Percentiles rank a stretch among this genome's conserved stretches.
phyloP scores from a whole-genome alignment of 2,329 filamentous ascomycete genomes.

The Pseudopyricularia cyperi region DNA sequence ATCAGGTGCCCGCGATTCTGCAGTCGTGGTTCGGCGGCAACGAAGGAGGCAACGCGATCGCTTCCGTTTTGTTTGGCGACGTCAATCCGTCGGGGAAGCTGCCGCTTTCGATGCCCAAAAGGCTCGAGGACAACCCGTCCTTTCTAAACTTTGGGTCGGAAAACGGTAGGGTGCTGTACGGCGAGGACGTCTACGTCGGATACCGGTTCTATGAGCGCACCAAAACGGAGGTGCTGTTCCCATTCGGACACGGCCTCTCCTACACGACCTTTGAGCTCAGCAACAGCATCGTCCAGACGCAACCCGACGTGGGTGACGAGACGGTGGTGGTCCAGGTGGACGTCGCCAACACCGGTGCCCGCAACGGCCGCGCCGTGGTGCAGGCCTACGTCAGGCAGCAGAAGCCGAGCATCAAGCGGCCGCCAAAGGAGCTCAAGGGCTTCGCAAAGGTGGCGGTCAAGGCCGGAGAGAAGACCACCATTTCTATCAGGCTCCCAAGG shows the following conservation, averaged over 20 bases:
- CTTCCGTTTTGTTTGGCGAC: conserved; percentile 47
- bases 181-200: conserved; percentile 69
- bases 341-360: conserved; percentile 30
- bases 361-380: conserved; percentile 39
- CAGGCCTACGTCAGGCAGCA: conserved; percentile 38
- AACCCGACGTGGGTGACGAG: background rate
- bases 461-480: background rate
- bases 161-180: conserved; percentile 59
- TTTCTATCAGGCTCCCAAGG: background rate
- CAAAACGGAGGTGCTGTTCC: conserved; percentile 53
- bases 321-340: conserved; percentile 30
- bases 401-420: conserved; percentile 33
- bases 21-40: conserved; percentile 55
- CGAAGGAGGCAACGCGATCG: conserved; percentile 52
- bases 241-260: conserved; percentile 69
- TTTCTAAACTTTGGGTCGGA: conserved; percentile 65
- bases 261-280: conserved; percentile 54
- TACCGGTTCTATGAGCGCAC: conserved; percentile 70
- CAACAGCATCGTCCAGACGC: conserved; percentile 8
- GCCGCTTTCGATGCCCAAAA: conserved; percentile 57
- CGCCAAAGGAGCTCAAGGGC: conserved; percentile 40
- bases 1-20: conserved; percentile 34
- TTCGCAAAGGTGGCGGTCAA: conserved; percentile 38
- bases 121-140: conserved; percentile 57
- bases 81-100: conserved; percentile 57